Evolutionary conservation across 139 green algal genomes (phyloP).

Genomic region (Ulvella scutata): DNA sequence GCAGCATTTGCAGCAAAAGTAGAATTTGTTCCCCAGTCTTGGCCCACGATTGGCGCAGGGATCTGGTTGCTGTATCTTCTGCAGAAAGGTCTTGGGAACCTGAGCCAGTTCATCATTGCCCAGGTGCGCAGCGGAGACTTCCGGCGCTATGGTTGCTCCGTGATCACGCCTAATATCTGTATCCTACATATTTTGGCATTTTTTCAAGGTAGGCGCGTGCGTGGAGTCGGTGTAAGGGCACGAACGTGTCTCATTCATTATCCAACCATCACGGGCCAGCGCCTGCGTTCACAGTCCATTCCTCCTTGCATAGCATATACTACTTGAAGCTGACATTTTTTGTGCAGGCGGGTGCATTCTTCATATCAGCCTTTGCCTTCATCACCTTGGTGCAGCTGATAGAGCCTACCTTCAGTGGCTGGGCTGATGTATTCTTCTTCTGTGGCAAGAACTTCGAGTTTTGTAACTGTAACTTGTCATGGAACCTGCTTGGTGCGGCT

Average conservation of each 20-base stretch:
- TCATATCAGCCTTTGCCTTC: neutral
- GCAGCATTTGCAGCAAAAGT: neutral
- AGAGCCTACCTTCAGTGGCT: conserved; percentile 11
- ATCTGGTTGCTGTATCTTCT: neutral
- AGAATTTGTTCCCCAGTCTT: neutral
- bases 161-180: no score
- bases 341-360: neutral
- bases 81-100: neutral
- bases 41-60: neutral
- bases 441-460: conserved; percentile 42
- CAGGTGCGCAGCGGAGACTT: no score
- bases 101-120: neutral
- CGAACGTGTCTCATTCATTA: no score
- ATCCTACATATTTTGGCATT: no score
- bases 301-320: no score
- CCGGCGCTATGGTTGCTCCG: no score
- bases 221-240: no score
- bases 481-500: conserved; percentile 34
- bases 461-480: conserved; percentile 53
- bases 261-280: no score
- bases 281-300: no score
- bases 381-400: neutral
- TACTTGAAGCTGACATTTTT: no score
- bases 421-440: conserved; percentile 65
- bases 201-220: no score